Evolutionary conservation across 768 basidiomycete species (phyloP), one percentile per base, ranked within the genome.

Genomic region (Phallus indusiatus): DNA sequence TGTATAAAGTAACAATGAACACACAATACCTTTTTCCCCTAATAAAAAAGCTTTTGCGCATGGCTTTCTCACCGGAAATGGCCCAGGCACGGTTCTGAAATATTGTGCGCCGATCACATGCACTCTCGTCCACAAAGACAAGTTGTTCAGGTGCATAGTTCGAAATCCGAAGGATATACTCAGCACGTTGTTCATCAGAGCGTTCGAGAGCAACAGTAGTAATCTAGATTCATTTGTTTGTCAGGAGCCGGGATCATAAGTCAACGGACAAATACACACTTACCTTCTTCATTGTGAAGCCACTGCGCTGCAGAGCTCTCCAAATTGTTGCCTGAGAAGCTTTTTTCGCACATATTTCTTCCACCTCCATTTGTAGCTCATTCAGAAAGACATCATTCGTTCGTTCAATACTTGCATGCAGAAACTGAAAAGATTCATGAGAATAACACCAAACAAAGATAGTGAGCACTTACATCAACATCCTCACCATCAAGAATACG

Each of bases 271-370:
- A 53, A 10, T 10, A 28, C 4, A 24, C n/a, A 59, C 47, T 34
- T 35, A 63, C 66, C 47, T 66, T 64, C 59, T 67, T 67, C 58
- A 66, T 63, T n/a, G 66, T 54, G 34, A 56, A 67, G 7, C 66
- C 66, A 54, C 57, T 63, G 33, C 60, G 53, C 28, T 37, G 34
- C 36, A 67, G 56, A n/a, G 64, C 49, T 34, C 51, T 60, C 66
- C 64, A 66, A 8, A 67, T 61, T 5, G 63, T 65, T 7, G 59
- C 37, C 53, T 22, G 17, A 20, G 49, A 56, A 2, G 59, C 61
- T 33, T 56, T 20, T 9, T 37, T 51, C 17, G 61, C 63, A 42
- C 24, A 14, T 47, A 58, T 59, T 8, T 56, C 10, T 35, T 52
- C 47, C 36, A 67, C 48, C 17, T 47, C 33, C 24, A 57, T 54